Conservation (phyloP, 2,329 filamentous ascomycete species). For the Cytospora piceicola region DNA sequence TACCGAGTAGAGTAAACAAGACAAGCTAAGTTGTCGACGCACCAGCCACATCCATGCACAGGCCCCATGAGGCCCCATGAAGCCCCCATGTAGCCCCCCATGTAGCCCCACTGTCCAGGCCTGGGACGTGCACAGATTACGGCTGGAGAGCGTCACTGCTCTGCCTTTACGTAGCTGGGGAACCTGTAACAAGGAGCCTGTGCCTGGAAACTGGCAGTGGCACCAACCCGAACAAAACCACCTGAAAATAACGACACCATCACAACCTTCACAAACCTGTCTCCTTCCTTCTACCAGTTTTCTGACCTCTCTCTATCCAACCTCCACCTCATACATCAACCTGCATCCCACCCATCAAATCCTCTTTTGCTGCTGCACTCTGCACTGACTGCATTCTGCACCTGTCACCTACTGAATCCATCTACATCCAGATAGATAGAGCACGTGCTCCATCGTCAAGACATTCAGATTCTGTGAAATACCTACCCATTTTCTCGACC, state of each 20-base stretch:
- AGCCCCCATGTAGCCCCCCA: not conserved
- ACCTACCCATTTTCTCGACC: conserved; percentile 33
- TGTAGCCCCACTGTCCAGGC: not conserved
- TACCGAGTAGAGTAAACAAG: not conserved
- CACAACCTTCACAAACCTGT: conserved; percentile 12
- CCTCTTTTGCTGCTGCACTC: conserved; percentile 10
- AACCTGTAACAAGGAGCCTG: not conserved
- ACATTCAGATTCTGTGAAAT: conserved; percentile 29
- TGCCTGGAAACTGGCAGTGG: not conserved
- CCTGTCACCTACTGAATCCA: conserved; percentile 6
- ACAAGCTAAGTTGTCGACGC: not conserved
- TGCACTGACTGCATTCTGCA: conserved; percentile 8
- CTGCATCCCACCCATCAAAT: conserved; percentile 15
- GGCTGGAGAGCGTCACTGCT: conserved; percentile 11
- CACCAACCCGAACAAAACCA: conserved; percentile 17
- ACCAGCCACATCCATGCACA: not conserved
- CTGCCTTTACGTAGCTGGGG: conserved; percentile 1
- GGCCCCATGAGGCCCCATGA: conserved; percentile 3
- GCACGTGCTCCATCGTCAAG: conserved; percentile 15
- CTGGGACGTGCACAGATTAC: conserved; percentile 11
- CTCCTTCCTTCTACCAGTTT: not conserved
- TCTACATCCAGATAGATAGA: conserved; percentile 11
- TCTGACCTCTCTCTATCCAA: not conserved
- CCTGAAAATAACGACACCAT: conserved; percentile 15
- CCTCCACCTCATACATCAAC: conserved; percentile 16